Evolutionary conservation across 371 early-diverging fungal species (phyloP), one percentile per base, ranked within the genome.

Genomic region (Apophysomyces trapeziformis): DNA sequence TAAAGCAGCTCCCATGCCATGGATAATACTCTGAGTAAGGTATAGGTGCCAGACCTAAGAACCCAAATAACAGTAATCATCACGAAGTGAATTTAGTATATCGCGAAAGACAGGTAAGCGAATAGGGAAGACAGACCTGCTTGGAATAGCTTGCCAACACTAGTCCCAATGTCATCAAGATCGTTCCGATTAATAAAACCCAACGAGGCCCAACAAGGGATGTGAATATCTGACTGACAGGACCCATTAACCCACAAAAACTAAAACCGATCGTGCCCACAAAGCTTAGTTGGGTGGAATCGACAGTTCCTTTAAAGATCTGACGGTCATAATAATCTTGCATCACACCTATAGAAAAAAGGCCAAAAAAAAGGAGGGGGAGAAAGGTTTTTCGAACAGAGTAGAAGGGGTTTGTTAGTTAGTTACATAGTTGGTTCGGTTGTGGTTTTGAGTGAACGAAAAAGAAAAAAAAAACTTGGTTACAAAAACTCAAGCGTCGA

Each of bases 251-350:
- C 4, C 73, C 73, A 58, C 69, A 69, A 38, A 75, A 72, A 7
- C 70, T 64, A 46, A 75, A 72, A 1, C 73, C 75, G 18, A 75
- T 68, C 0, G 75, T 72, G 9, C 75, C 75, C 32, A 75, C 75
- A 61, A 72, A 72, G 12, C 70, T 72, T 7, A 75, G 56, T 38
- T 69, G 59, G 8, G 73, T 68, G 8, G 66, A 56, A 36, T 65
- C 66, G 0, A 75, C 72, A 1, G 72, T 54, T 1, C 70, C 70
- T 38, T 68, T 58, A 46, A 75, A 75, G 3, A 75, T 63, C 44
- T 72, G 58, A 16, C 72, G 65, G 38, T 75, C 70, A 57, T 66
- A 66, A 47, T 66, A 66, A 11, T 62, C 67, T 44, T 66, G 67
- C 67, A 66, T 66, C 14, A 66, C 57, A 54, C 67, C 67, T 66